These are phyloP conservation scores for Boletus coccyginus DNA, from an alignment of 768 basidiomycete genomes.

Conservation along the genomic window DNA sequence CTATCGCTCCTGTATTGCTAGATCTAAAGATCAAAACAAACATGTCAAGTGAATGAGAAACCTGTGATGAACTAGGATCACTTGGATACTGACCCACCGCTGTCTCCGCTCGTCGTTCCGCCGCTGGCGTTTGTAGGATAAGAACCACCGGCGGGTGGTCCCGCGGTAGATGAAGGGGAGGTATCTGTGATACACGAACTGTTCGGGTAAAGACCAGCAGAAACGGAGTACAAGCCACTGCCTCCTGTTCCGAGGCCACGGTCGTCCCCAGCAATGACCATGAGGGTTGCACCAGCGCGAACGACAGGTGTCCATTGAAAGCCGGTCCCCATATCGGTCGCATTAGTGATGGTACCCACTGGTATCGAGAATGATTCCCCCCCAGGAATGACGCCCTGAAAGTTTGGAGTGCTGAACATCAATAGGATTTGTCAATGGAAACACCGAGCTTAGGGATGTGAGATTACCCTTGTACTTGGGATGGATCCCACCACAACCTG, in stretches of 20 bases:
- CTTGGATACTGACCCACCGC: constrained; percentile 24
- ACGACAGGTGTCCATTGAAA: constrained; percentile 68
- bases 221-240: constrained; percentile 55
- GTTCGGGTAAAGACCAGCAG: constrained; percentile 47
- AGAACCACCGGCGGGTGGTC: constrained; percentile 69
- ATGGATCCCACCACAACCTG: constrained; percentile 64
- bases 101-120: constrained; percentile 26
- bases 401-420: constrained; percentile 48
- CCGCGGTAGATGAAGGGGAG: constrained; percentile 78
- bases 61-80: not conserved
- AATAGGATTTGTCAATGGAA: not conserved
- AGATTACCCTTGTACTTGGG: constrained; percentile 52
- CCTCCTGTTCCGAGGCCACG: constrained; percentile 70
- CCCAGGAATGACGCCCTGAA: constrained; percentile 75
- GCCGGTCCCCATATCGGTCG: constrained; percentile 50
- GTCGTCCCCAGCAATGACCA: constrained; percentile 65
- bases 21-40: constrained; percentile 19
- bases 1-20: constrained; percentile 48
- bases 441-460: not conserved
- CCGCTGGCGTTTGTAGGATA: constrained; percentile 57
- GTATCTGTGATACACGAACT: constrained; percentile 51
- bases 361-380: constrained; percentile 73
- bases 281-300: constrained; percentile 60
- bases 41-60: not conserved
- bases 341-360: constrained; percentile 42